Conservation (phyloP, 2,329 filamentous ascomycete species). For the Trichocomaceae sp. region DNA sequence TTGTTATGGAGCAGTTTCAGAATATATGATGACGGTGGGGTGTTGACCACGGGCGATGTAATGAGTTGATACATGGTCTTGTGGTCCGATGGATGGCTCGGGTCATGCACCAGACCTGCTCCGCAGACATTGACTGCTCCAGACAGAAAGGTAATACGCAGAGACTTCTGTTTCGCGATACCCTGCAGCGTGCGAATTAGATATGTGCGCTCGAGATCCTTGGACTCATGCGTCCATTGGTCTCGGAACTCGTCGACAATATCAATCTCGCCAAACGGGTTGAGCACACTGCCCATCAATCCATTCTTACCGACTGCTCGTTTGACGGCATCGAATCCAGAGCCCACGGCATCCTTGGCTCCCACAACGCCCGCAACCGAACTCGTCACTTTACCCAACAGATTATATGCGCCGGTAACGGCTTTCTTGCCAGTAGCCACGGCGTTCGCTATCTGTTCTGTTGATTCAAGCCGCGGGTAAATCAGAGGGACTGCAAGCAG, state of each 20-base stretch:
- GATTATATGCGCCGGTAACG: constrained; percentile 92
- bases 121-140: constrained; percentile 85
- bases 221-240: constrained; percentile 96
- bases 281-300: constrained; percentile 90
- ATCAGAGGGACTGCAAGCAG: constrained; percentile 87
- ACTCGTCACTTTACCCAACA: constrained; percentile 89
- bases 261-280: constrained; percentile 93
- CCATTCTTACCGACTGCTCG: constrained; percentile 93
- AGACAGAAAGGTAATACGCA: constrained; percentile 94
- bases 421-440: constrained; percentile 94
- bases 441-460: constrained; percentile 85
- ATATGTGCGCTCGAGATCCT: constrained; percentile 95
- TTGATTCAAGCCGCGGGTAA: constrained; percentile 84
- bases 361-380: constrained; percentile 93
- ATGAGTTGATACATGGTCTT: constrained; percentile 99
- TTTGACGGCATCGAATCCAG: constrained; percentile 91
- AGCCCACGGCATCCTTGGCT: constrained; percentile 84
- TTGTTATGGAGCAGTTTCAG: constrained; percentile 94
- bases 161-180: constrained; percentile 87
- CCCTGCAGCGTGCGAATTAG: constrained; percentile 92
- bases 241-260: constrained; percentile 90
- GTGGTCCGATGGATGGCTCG: constrained; percentile 81
- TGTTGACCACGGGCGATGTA: constrained; percentile 83
- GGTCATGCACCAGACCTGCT: constrained; percentile 90
- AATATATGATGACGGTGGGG: constrained; percentile 76